phyloP scores from a whole-genome alignment of 1,139 yeast species.

The Waltiozyma sp. region DNA sequence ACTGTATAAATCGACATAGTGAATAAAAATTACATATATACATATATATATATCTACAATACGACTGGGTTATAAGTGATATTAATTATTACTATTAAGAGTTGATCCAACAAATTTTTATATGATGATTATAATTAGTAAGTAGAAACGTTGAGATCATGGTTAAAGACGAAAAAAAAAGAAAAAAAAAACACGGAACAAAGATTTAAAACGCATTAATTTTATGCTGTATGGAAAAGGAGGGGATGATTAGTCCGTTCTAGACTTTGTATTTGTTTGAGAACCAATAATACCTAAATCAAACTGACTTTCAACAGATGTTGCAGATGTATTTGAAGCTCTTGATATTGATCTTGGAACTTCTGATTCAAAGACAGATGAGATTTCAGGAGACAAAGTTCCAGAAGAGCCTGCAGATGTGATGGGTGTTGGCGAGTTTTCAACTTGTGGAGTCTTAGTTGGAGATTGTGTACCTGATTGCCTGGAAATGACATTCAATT shows the following conservation, averaged over 20 bases:
- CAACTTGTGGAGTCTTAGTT: background rate
- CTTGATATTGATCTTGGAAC: slow-evolving; percentile 17
- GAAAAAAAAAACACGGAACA: too few species aligned
- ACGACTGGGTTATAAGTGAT: too few species aligned
- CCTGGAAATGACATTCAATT: slow-evolving; percentile 9
- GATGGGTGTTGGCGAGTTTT: slow-evolving; percentile 1
- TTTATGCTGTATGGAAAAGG: too few species aligned
- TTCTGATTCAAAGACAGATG: slow-evolving; percentile 15
- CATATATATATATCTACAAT: too few species aligned
- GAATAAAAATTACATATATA: too few species aligned
- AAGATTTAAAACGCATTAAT: too few species aligned
- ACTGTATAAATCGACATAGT: too few species aligned
- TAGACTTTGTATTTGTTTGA: slow-evolving; percentile 3
- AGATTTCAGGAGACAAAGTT: slow-evolving; percentile 13
- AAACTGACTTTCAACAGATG: slow-evolving; percentile 16
- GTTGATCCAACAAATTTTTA: too few species aligned
- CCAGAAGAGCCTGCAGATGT: slow-evolving; percentile 8
- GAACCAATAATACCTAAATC: slow-evolving; percentile 10
- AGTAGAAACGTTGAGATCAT: too few species aligned
- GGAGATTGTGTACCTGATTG: background rate
- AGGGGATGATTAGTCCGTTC: slow-evolving; percentile 7
- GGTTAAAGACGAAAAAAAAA: too few species aligned
- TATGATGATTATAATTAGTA: too few species aligned
- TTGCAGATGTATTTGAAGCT: slow-evolving; percentile 17
- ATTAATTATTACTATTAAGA: too few species aligned